Conservation (phyloP, 2,329 filamentous ascomycete genomes). For the Neurospora crassa region DNA sequence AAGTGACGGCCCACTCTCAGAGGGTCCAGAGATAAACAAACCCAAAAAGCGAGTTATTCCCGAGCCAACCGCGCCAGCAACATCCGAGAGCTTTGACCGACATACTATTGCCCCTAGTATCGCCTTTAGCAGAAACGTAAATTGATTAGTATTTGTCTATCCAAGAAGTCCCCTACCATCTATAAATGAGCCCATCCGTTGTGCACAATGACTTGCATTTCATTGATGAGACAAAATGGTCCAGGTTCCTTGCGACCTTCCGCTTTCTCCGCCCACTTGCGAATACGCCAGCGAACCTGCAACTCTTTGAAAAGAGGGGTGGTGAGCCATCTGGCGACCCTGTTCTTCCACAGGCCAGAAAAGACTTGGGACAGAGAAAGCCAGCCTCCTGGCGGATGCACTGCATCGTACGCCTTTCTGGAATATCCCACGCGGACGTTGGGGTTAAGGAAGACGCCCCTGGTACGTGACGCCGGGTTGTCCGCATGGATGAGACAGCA, state of each 20-base stretch:
- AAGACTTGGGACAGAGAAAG: slow-evolving; percentile 37
- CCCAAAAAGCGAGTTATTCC: background rate
- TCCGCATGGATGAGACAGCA: slow-evolving; percentile 71
- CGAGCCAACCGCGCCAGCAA: background rate
- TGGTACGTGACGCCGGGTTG: slow-evolving; percentile 43
- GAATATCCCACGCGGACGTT: slow-evolving; percentile 59
- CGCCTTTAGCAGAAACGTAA: background rate
- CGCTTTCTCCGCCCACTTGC: slow-evolving; percentile 27
- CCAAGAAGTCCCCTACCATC: slow-evolving; percentile 8
- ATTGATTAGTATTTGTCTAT: background rate
- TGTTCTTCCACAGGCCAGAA: slow-evolving; percentile 48
- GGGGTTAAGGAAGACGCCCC: slow-evolving; percentile 59
- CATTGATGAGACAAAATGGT: slow-evolving; percentile 43
- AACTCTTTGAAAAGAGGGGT: slow-evolving; percentile 21
- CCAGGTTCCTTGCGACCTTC: slow-evolving; percentile 31
- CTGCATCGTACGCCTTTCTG: slow-evolving; percentile 38
- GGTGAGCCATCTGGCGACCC: slow-evolving; percentile 28
- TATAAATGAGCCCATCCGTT: slow-evolving; percentile 51
- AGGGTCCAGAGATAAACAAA: background rate
- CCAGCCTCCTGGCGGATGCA: slow-evolving; percentile 31
- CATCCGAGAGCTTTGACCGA: background rate
- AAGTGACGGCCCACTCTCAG: background rate
- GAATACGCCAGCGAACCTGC: slow-evolving; percentile 30
- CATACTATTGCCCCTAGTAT: background rate
- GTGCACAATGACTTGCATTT: slow-evolving; percentile 49